A percentile compares a stretch with the other conserved stretches of the same genome.
phyloP scores from a whole-genome alignment of 768 basidiomycete genomes.

The Tylopilus plumbeoviolaceoides region DNA sequence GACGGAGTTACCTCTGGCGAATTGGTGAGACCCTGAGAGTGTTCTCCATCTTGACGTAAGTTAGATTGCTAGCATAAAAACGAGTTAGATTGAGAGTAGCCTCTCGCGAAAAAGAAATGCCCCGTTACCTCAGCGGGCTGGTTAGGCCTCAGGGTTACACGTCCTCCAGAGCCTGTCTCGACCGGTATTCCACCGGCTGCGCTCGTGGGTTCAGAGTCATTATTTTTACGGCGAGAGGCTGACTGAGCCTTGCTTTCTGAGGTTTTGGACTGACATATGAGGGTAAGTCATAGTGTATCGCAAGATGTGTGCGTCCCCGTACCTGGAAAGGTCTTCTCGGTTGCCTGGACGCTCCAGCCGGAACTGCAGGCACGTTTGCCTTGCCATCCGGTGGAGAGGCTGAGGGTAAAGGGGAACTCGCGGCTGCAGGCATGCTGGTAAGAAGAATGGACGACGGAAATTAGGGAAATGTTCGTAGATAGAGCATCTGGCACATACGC shows the following conservation, averaged over 20 bases:
- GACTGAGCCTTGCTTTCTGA: not conserved
- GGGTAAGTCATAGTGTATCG: not conserved
- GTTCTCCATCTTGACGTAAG: not conserved
- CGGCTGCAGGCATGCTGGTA: not conserved
- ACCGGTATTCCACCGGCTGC: not conserved
- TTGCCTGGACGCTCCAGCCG: not conserved
- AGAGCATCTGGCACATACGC: not conserved
- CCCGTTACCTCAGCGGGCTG: not conserved
- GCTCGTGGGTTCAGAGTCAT: not conserved
- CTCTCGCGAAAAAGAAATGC: not conserved
- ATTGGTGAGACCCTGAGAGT: not conserved
- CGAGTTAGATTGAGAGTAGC: not conserved
- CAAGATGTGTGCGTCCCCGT: not conserved
- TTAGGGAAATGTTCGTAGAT: not conserved
- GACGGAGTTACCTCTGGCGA: not conserved
- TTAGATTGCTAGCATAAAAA: not conserved
- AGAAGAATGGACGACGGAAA: not conserved
- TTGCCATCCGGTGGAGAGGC: not conserved
- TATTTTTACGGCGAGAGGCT: not conserved
- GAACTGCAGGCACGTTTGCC: not conserved
- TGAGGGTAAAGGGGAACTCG: too few relatives aligned
- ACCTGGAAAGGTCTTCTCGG: constrained; percentile 1
- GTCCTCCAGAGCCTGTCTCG: not conserved
- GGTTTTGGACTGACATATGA: not conserved
- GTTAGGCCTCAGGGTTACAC: not conserved